These are phyloP conservation scores for Nakazawaea peltata DNA, from an alignment of 805 yeast species.

Conservation along the genomic window DNA sequence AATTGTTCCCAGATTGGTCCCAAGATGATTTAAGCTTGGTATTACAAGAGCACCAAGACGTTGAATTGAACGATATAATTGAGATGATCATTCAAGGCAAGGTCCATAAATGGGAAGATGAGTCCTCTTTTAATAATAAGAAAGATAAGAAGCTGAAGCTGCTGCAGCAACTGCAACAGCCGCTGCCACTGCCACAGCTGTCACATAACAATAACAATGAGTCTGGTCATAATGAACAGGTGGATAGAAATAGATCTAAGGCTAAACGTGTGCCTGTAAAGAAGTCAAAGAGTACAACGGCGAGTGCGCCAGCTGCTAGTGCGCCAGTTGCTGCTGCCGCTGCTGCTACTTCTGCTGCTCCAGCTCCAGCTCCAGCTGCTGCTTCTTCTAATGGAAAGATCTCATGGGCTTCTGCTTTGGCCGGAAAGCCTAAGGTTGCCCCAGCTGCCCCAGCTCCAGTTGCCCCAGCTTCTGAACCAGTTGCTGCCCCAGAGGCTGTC, in stretches of 20 bases:
- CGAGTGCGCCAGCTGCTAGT: constrained; percentile 7
- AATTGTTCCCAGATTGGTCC: constrained; percentile 94
- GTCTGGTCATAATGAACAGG: background rate
- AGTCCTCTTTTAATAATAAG: constrained; percentile 59
- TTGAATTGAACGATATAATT: constrained; percentile 72
- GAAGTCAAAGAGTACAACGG: constrained; percentile 1
- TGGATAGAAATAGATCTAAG: too few species aligned
- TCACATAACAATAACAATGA: background rate
- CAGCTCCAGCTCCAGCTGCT: constrained; percentile 5
- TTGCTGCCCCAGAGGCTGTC: background rate
- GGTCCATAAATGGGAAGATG: constrained; percentile 92
- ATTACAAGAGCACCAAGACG: constrained; percentile 56
- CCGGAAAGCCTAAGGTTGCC: constrained; percentile 12
- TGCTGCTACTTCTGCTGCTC: constrained; percentile 8
- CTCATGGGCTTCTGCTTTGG: constrained; percentile 26
- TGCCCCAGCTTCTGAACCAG: background rate
- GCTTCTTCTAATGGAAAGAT: constrained; percentile 14
- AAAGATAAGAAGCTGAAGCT: constrained; percentile 20
- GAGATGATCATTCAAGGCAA: constrained; percentile 87
- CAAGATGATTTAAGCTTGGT: constrained; percentile 72
- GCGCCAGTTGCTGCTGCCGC: constrained; percentile 4
- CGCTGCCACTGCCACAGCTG: constrained; percentile 2
- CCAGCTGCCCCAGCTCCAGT: constrained; percentile 1
- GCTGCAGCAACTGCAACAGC: constrained; percentile 5
- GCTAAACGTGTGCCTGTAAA: too few species aligned